Evolutionary conservation across 495 filamentous ascomycete genomes (phyloP), one percentile per base, ranked within the genome.

Genomic region (Wilcoxina mikolae): DNA sequence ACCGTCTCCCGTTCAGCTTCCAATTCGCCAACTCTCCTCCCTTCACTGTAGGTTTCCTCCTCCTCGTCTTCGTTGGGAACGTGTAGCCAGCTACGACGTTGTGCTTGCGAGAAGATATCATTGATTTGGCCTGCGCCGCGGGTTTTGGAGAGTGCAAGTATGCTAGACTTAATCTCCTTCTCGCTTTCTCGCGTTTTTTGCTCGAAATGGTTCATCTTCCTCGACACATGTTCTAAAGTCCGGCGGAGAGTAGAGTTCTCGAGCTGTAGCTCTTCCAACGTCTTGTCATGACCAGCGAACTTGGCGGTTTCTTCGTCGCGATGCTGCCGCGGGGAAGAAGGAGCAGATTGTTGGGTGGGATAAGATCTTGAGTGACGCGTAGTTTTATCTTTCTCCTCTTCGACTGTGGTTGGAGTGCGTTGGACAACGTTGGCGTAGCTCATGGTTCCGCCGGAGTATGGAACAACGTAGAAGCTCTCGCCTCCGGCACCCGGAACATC

Each of bases 381-480:
- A 27, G 9, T 15, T 15, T 4, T 27, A n/a, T 52, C 49, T 15
- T 23, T 22, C 27, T 52, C 49, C 31, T n/a, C 17, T 1, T n/a
- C 49, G n/a, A n/a, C n/a, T 3, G 1, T 23, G 23, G 7, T 27
- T 2, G n/a, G 22, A 4, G 60, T 60, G 10, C 62, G 61, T 4
- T 58, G 57, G 35, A 95, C 71, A 25, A 98, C 93, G 42, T 79
- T 83, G 3, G 91, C 89, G 65, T 96, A 98, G 0, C 85, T 84
- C 39, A 85, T 78, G 0, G 87, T 94, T 54, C 87, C 85, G 25
- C 91, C 91, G 3, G 85, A 84, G 0, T 84, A 81, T 7, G 90
- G 91, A 0, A 98, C 91, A 0, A 98, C 85, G 64, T 95, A 95
- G 72, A 96, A 98, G 25, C 61, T 64, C 33, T 65, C 62, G 1